phyloP scores from a whole-genome alignment of 495 filamentous ascomycete genomes.

The Penicillium crystallinum region DNA sequence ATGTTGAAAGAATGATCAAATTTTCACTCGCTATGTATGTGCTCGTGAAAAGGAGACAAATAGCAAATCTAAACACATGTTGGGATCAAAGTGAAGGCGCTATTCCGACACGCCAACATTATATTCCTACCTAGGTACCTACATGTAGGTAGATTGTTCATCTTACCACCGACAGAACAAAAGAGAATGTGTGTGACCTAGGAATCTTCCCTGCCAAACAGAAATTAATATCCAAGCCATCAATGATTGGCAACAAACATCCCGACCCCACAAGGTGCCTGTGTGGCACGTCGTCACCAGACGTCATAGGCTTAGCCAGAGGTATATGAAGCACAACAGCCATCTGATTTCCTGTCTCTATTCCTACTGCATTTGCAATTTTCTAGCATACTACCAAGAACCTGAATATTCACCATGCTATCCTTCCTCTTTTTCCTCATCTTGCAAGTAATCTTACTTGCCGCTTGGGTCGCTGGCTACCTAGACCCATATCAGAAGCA shows the following conservation, averaged over 20 bases:
- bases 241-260: not conserved
- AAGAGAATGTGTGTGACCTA: too few relatives aligned
- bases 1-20: too few relatives aligned
- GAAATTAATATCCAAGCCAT: not conserved
- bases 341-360: not conserved
- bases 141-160: not conserved
- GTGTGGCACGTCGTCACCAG: conserved; percentile 1
- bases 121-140: too few relatives aligned
- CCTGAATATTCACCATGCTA: conserved; percentile 15
- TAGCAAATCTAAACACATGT: too few relatives aligned
- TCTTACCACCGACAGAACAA: not conserved
- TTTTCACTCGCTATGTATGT: too few relatives aligned
- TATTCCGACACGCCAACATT: too few relatives aligned
- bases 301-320: not conserved
- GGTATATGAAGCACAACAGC: not conserved
- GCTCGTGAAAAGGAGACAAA: too few relatives aligned
- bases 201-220: too few relatives aligned
- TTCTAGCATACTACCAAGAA: not conserved
- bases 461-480: conserved; percentile 32
- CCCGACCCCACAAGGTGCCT: not conserved
- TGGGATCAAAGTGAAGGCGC: too few relatives aligned
- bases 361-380: not conserved
- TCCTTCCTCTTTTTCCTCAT: conserved; percentile 22
- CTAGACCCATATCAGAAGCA: conserved; percentile 34
- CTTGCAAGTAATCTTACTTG: conserved; percentile 19